Percentiles rank a stretch among this genome's conserved stretches.
phyloP scores from a whole-genome alignment of 345 rosid species.

The Citrus trifoliata region DNA sequence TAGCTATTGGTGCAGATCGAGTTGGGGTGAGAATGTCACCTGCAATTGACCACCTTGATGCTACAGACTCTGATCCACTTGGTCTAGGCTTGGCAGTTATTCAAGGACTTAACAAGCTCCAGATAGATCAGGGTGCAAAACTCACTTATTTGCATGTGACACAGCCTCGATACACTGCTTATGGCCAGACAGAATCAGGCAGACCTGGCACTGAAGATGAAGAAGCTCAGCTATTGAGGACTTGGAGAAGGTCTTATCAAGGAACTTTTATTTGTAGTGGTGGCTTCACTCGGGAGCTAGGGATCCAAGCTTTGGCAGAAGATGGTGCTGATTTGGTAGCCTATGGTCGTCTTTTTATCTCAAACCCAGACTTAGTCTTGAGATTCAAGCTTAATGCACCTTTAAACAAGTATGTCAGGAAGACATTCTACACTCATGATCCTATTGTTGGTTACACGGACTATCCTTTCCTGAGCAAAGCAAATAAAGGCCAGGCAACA shows the following conservation, averaged over 20 bases:
- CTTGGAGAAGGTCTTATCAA: slow-evolving; percentile 46
- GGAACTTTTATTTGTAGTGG: slow-evolving; percentile 82
- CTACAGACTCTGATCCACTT: slow-evolving; percentile 75
- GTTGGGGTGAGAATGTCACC: slow-evolving; percentile 80
- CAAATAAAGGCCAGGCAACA: slow-evolving; percentile 3
- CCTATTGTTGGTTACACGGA: slow-evolving; percentile 78
- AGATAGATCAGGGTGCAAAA: slow-evolving; percentile 38
- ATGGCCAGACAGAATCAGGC: slow-evolving; percentile 59
- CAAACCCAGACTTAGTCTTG: slow-evolving; percentile 76
- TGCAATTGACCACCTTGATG: slow-evolving; percentile 76
- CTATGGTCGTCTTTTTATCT: slow-evolving; percentile 72
- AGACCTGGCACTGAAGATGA: slow-evolving; percentile 57
- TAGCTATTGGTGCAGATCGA: slow-evolving; percentile 52
- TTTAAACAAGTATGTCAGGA: slow-evolving; percentile 55
- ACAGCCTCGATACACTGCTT: slow-evolving; percentile 70
- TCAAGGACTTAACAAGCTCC: slow-evolving; percentile 59
- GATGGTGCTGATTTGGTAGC: slow-evolving; percentile 80
- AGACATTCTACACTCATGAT: slow-evolving; percentile 70
- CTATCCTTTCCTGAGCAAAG: slow-evolving; percentile 47
- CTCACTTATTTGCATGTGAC: slow-evolving; percentile 81
- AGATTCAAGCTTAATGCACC: slow-evolving; percentile 56
- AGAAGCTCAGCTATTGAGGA: slow-evolving; percentile 52
- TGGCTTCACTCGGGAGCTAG: slow-evolving; percentile 68
- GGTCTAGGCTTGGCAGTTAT: slow-evolving; percentile 61
- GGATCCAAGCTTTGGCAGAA: slow-evolving; percentile 57